A percentile compares a stretch with the other conserved stretches of the same genome.
Evolutionary conservation across 768 basidiomycete genomes (phyloP).

Genomic region (Scleroderma bovista): DNA sequence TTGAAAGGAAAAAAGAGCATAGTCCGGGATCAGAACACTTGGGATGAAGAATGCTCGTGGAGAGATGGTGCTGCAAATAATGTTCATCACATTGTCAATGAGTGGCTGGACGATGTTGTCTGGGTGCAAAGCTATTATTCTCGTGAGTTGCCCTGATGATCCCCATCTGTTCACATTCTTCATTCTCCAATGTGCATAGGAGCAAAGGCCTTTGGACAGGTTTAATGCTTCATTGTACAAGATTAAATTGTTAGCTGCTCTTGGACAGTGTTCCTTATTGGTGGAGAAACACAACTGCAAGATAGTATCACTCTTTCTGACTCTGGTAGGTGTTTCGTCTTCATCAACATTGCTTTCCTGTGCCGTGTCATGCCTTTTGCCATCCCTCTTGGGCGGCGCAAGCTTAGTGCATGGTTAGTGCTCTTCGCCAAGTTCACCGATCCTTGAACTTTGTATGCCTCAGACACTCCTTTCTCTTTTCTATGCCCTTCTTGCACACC

Average conservation of each 20-base stretch:
- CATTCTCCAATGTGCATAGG: constrained; percentile 20
- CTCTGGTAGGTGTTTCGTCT: constrained; percentile 33
- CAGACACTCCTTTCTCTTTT: constrained; percentile 64
- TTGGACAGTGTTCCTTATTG: constrained; percentile 63
- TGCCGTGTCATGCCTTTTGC: neutral
- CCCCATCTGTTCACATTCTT: neutral
- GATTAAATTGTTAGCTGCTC: constrained; percentile 63
- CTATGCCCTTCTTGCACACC: constrained; percentile 72
- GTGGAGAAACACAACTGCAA: constrained; percentile 86
- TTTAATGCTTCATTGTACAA: constrained; percentile 78
- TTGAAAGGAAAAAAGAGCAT: constrained; percentile 19
- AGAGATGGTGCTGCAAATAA: constrained; percentile 69
- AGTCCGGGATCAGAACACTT: constrained; percentile 25
- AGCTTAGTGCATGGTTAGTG: constrained; percentile 71
- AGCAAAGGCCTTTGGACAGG: constrained; percentile 42
- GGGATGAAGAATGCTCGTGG: constrained; percentile 74
- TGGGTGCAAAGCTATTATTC: constrained; percentile 27
- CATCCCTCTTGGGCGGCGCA: constrained; percentile 44
- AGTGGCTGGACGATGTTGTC: constrained; percentile 39
- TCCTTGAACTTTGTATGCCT: constrained; percentile 79
- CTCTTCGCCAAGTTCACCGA: constrained; percentile 89
- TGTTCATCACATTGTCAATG: constrained; percentile 40
- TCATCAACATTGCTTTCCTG: neutral
- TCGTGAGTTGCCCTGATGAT: constrained; percentile 26
- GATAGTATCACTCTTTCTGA: constrained; percentile 81